A percentile compares a stretch with the other conserved stretches of the same genome.
Conservation (phyloP, 352 stramenopile species). For the Phytophthora sp. region DNA sequence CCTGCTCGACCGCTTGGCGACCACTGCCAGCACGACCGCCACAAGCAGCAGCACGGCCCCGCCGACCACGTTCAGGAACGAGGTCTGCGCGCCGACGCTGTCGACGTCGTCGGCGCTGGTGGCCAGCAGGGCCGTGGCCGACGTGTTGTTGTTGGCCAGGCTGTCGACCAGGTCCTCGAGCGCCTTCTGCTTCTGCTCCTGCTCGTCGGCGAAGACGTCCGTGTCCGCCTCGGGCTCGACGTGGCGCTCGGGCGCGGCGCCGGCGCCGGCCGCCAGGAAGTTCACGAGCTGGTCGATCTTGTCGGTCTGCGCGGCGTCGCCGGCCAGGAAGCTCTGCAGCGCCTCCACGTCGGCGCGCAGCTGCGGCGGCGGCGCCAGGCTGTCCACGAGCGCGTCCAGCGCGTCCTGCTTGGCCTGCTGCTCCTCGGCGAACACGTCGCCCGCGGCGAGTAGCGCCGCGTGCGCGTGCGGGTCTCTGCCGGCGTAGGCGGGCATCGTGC, state of each 20-base stretch:
- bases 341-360: background rate
- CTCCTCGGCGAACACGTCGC: slow-evolving; percentile 29
- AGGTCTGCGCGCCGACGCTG: slow-evolving; percentile 1
- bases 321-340: slow-evolving; percentile 22
- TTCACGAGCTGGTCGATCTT: slow-evolving; percentile 35
- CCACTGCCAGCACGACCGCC: slow-evolving; percentile 24
- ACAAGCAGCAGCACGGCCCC: slow-evolving; percentile 36
- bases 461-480: background rate
- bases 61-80: slow-evolving; percentile 27
- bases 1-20: slow-evolving; percentile 25
- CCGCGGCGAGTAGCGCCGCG: background rate
- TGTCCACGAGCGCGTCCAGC: slow-evolving; percentile 25
- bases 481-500: too few relatives aligned
- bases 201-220: slow-evolving; percentile 31
- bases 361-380: slow-evolving; percentile 4
- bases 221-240: slow-evolving; percentile 3
- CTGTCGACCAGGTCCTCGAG: slow-evolving; percentile 25
- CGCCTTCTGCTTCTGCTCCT: slow-evolving; percentile 18
- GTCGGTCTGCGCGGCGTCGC: slow-evolving; percentile 16
- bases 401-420: slow-evolving; percentile 24
- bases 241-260: background rate
- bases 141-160: background rate
- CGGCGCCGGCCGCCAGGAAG: slow-evolving; percentile 22
- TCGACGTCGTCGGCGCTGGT: slow-evolving; percentile 22
- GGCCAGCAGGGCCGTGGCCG: slow-evolving; percentile 17